phyloP scores from a whole-genome alignment of 169 alveolate species.

The Babesia sp. region DNA sequence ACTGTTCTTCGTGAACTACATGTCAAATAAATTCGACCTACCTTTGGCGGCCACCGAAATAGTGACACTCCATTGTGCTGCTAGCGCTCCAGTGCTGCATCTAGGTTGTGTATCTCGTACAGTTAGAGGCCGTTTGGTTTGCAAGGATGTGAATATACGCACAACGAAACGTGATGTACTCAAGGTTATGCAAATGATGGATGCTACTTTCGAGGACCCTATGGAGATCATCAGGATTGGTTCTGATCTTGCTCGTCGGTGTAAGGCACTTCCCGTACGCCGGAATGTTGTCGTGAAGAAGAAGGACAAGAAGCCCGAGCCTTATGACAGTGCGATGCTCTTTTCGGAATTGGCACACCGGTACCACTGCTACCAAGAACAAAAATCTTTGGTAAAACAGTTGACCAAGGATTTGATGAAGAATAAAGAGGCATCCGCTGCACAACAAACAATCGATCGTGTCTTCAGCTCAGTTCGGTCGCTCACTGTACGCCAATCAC shows the following conservation, averaged over 20 bases:
- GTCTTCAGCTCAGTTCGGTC: constrained; percentile 29
- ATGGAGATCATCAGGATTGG: constrained; percentile 69
- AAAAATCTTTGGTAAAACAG: constrained; percentile 18
- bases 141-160: constrained; percentile 57
- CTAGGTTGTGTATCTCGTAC: constrained; percentile 48
- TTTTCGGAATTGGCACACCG: constrained; percentile 66
- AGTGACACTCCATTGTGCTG: constrained; percentile 37
- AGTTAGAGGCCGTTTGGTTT: neutral
- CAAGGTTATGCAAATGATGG: constrained; percentile 57
- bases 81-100: constrained; percentile 23
- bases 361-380: constrained; percentile 60
- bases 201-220: constrained; percentile 71
- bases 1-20: constrained; percentile 52
- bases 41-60: constrained; percentile 55
- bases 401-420: constrained; percentile 17
- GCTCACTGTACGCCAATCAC: constrained; percentile 42
- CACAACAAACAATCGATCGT: neutral
- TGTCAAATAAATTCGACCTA: constrained; percentile 38
- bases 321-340: constrained; percentile 32
- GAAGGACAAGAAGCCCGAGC: neutral
- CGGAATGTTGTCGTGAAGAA: neutral
- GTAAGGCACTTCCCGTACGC: constrained; percentile 43
- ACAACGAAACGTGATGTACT: constrained; percentile 36
- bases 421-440: constrained; percentile 3
- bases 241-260: constrained; percentile 73